phyloP scores from a whole-genome alignment of 1,139 yeast species.

The Geotrichum aggregatum region DNA sequence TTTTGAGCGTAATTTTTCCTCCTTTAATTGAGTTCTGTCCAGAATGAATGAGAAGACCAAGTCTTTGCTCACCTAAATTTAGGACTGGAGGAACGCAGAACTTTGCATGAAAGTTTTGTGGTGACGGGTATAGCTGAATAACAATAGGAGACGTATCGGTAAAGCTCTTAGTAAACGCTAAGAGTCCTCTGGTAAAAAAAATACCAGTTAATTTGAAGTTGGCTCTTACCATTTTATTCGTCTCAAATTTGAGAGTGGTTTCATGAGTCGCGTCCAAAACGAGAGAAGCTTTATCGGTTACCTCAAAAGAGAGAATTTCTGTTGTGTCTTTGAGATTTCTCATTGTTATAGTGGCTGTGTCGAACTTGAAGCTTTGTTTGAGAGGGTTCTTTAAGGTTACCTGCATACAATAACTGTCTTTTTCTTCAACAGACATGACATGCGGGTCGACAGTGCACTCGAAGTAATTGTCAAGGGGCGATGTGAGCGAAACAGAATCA shows the following conservation, averaged over 20 bases:
- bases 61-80: slow-evolving; percentile 26
- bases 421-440: slow-evolving; percentile 4
- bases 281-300: neutral
- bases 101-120: slow-evolving; percentile 26
- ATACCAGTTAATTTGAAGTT: slow-evolving; percentile 29
- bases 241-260: slow-evolving; percentile 25
- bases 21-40: slow-evolving; percentile 20
- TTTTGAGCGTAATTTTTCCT: slow-evolving; percentile 23
- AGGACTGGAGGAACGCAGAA: slow-evolving; percentile 23
- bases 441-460: slow-evolving; percentile 16
- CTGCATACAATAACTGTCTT: slow-evolving; percentile 18
- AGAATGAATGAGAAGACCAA: slow-evolving; percentile 25
- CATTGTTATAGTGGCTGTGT: slow-evolving; percentile 18
- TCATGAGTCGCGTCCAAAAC: neutral
- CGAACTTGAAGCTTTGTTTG: slow-evolving; percentile 19
- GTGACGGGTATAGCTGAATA: slow-evolving; percentile 27
- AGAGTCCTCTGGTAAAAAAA: slow-evolving; percentile 28
- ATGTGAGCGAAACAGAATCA: slow-evolving; percentile 13
- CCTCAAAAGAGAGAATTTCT: slow-evolving; percentile 17
- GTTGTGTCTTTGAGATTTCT: slow-evolving; percentile 19
- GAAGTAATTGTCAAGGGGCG: slow-evolving; percentile 19
- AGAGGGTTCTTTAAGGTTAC: slow-evolving; percentile 20
- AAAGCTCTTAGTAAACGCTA: slow-evolving; percentile 30
- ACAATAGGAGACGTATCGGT: slow-evolving; percentile 20
- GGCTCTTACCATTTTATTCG: slow-evolving; percentile 31